Percentiles rank a stretch among this genome's conserved stretches.
Evolutionary conservation across 805 yeast species (phyloP).

Genomic region (Saccharomycopsis synnaedendra): DNA sequence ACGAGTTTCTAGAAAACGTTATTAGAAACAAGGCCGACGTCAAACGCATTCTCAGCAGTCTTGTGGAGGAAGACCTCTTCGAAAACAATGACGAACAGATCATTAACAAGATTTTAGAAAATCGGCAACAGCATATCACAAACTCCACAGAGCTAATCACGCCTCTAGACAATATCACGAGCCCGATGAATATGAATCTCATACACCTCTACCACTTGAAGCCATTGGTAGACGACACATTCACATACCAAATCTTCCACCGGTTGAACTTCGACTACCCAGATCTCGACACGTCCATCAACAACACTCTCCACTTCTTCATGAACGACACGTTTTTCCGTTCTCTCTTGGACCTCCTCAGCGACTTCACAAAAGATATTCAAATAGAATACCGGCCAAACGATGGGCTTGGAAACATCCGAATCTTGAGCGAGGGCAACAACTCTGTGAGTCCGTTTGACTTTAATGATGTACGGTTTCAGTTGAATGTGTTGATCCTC

Average conservation of each 20-base stretch:
- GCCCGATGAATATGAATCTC: constrained; percentile 3
- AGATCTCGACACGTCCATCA: constrained; percentile 9
- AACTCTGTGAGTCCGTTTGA: background rate
- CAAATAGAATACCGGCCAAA: background rate
- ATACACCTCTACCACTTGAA: constrained; percentile 53
- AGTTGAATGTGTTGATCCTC: background rate
- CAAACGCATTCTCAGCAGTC: constrained; percentile 6
- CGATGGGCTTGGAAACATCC: background rate
- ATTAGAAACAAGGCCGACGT: constrained; percentile 8
- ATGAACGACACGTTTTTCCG: background rate
- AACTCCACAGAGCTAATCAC: background rate
- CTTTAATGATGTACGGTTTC: background rate
- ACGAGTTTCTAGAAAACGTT: constrained; percentile 7
- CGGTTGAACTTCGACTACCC: constrained; percentile 6
- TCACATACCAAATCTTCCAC: constrained; percentile 30
- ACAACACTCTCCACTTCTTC: background rate
- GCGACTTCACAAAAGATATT: constrained; percentile 1
- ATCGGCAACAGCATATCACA: background rate
- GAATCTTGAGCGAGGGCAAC: background rate
- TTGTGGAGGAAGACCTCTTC: background rate
- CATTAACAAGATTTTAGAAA: background rate
- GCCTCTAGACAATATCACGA: background rate
- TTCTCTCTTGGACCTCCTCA: background rate
- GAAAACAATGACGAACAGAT: background rate
- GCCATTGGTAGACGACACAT: constrained; percentile 83